These are phyloP conservation scores for Eruca vesicaria DNA, from an alignment of 441 rosid species.

Conservation along the genomic window DNA sequence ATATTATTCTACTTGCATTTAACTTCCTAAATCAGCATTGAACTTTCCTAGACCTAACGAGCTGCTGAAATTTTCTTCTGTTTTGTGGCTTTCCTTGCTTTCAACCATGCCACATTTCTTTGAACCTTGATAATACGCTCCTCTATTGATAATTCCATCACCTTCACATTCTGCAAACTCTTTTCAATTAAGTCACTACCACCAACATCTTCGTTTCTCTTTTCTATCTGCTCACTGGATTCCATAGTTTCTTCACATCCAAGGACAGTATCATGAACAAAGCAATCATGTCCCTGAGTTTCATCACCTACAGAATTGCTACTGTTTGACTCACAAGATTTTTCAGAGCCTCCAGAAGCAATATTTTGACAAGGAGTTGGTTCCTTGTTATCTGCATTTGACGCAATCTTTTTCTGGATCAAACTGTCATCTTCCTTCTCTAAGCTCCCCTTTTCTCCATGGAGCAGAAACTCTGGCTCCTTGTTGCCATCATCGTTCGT, in stretches of 20 bases:
- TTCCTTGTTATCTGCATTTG: neutral
- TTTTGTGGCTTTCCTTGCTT: neutral
- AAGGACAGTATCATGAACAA: too few relatives aligned
- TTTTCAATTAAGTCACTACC: neutral
- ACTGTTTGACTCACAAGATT: neutral
- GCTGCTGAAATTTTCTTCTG: neutral
- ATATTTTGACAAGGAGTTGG: neutral
- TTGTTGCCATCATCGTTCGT: neutral
- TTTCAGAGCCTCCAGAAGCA: neutral
- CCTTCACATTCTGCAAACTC: neutral
- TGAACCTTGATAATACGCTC: neutral
- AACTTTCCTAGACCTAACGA: neutral
- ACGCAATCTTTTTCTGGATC: neutral
- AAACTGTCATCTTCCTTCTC: neutral
- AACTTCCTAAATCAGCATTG: neutral
- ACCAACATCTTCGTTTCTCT: neutral
- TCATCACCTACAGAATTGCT: neutral
- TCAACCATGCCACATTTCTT: neutral
- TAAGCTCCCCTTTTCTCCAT: neutral
- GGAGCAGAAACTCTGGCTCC: neutral
- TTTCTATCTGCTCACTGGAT: too few relatives aligned
- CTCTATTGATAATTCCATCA: neutral
- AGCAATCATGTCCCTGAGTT: too few relatives aligned
- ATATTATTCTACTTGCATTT: neutral
- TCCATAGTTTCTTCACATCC: too few relatives aligned